These are phyloP conservation scores for Pythium dissotocum DNA, from an alignment of 352 stramenopile species.

Conservation along the genomic window DNA sequence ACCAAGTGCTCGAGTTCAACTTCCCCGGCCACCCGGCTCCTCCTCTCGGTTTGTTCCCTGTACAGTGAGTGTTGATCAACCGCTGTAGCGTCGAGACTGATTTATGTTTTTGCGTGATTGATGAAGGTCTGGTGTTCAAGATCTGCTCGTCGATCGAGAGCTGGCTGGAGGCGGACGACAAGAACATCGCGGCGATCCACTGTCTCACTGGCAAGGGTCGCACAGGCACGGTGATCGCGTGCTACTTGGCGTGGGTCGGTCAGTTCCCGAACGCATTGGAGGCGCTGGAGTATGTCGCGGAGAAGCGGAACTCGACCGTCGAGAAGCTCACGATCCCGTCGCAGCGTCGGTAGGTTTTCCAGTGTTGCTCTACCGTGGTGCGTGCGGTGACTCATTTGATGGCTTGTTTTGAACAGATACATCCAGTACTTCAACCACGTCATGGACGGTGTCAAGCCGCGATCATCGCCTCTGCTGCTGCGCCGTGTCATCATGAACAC, in stretches of 20 bases:
- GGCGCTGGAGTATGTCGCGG: slow-evolving; percentile 92
- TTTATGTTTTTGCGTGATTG: not conserved
- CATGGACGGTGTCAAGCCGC: slow-evolving; percentile 94
- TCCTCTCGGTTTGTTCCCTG: slow-evolving; percentile 74
- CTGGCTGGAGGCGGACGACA: slow-evolving; percentile 94
- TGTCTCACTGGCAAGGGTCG: slow-evolving; percentile 96
- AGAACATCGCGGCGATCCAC: slow-evolving; percentile 96
- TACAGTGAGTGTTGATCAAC: not conserved
- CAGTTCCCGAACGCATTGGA: slow-evolving; percentile 91
- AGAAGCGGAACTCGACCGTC: slow-evolving; percentile 83
- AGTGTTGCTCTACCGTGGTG: not conserved
- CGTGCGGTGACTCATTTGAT: too few relatives aligned
- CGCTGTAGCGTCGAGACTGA: not conserved
- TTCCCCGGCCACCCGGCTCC: slow-evolving; percentile 96
- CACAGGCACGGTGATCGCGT: slow-evolving; percentile 94
- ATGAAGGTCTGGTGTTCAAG: slow-evolving; percentile 94
- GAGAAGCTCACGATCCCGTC: slow-evolving; percentile 96
- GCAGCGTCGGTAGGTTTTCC: slow-evolving; percentile 81
- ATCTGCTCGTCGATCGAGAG: slow-evolving; percentile 96
- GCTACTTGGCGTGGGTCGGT: slow-evolving; percentile 96
- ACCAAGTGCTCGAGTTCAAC: slow-evolving; percentile 97
- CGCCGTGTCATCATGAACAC: slow-evolving; percentile 96
- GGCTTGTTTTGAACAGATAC: slow-evolving; percentile 63
- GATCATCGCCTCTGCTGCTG: slow-evolving; percentile 93
- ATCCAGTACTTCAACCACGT: slow-evolving; percentile 98